A percentile compares a stretch with the other conserved stretches of the same genome.
phyloP scores from a whole-genome alignment of 176 grass and related monocot genomes.

The Leersia perrieri region DNA sequence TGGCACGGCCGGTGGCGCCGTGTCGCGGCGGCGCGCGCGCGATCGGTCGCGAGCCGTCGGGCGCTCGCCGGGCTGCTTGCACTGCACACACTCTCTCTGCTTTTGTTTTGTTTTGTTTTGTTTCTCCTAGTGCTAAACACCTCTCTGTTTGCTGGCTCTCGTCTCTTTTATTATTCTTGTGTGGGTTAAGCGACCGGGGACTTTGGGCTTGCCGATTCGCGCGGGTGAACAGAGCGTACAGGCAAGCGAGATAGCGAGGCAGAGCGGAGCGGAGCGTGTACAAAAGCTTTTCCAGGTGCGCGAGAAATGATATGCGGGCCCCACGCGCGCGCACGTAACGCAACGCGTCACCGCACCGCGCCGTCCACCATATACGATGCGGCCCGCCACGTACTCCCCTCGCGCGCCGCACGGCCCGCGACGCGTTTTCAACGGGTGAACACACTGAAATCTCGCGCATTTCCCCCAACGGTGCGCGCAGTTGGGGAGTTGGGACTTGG shows the following conservation, averaged over 20 bases:
- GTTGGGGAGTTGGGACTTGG: neutral
- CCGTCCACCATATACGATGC: neutral
- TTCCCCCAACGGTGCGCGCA: neutral
- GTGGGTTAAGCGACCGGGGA: neutral
- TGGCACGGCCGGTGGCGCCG: conserved; percentile 5
- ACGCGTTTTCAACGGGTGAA: neutral
- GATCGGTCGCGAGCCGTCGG: neutral
- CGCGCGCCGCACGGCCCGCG: neutral
- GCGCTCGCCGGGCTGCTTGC: no score
- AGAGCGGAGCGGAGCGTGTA: neutral
- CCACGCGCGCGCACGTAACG: neutral
- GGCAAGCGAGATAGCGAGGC: neutral
- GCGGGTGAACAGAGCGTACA: neutral
- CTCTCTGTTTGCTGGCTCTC: neutral
- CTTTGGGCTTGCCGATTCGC: no score
- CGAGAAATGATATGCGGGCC: conserved; percentile 9
- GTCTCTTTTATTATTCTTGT: conserved; percentile 14
- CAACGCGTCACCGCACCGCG: neutral
- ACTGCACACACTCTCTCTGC: neutral
- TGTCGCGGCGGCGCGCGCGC: no score
- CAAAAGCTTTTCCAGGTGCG: conserved; percentile 33
- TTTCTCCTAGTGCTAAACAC: neutral
- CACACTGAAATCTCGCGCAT: no score
- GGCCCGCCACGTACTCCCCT: neutral
- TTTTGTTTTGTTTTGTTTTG: neutral